Evolutionary conservation across 2,329 filamentous ascomycete genomes (phyloP).

Genomic region (Fusarium setosum): DNA sequence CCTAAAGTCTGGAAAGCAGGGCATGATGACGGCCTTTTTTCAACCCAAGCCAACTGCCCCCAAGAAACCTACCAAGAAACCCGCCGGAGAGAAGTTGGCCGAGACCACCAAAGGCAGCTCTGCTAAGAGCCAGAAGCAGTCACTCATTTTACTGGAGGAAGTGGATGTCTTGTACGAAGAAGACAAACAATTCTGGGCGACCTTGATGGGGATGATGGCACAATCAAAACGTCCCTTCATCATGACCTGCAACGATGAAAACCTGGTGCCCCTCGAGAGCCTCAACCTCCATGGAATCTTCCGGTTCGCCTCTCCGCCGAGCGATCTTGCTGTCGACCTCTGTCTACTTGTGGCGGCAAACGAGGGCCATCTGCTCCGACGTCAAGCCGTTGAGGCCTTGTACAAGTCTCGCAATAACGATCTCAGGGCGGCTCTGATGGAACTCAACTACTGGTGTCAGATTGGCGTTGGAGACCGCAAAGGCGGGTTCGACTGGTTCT

Average conservation of each 20-base stretch:
- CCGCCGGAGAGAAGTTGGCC: conserved; percentile 35
- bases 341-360: conserved; percentile 85
- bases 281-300: conserved; percentile 89
- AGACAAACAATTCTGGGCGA: conserved; percentile 94
- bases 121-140: conserved; percentile 82
- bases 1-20: conserved; percentile 76
- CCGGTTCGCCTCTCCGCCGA: conserved; percentile 75
- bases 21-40: conserved; percentile 86
- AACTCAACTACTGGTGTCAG: conserved; percentile 97
- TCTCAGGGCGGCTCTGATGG: conserved; percentile 82
- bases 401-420: conserved; percentile 78
- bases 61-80: conserved; percentile 45
- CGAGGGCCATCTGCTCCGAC: conserved; percentile 84
- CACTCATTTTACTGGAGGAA: conserved; percentile 92
- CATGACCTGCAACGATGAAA: conserved; percentile 94
- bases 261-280: conserved; percentile 77
- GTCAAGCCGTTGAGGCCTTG: conserved; percentile 74
- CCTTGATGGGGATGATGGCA: conserved; percentile 79
- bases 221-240: conserved; percentile 93
- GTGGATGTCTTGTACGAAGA: conserved; percentile 95
- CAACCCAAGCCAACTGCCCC: conserved; percentile 58
- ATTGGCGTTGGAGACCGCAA: conserved; percentile 91
- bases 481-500: conserved; percentile 91
- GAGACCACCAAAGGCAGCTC: conserved; percentile 47
- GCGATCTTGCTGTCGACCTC: conserved; percentile 79